These are phyloP conservation scores for Agarophyton chilense DNA, from an alignment of 23 red algal species.

Conservation along the genomic window DNA sequence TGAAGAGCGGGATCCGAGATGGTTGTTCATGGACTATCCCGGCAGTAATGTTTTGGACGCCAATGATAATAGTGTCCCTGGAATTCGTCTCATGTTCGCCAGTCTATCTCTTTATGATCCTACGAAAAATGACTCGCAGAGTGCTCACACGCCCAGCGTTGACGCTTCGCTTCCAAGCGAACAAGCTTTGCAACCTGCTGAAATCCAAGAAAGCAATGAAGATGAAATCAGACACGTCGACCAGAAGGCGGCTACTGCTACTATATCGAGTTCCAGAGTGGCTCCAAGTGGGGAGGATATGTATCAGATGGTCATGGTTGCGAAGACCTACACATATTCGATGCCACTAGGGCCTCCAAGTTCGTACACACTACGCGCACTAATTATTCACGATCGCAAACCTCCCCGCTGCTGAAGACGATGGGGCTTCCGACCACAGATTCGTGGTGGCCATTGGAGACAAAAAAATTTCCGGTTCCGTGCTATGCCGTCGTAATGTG, in stretches of 20 bases:
- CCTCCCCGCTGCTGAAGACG: slow-evolving; percentile 79
- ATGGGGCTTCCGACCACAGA: slow-evolving; percentile 76
- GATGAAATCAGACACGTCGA: slow-evolving; percentile 25
- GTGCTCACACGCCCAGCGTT: neutral
- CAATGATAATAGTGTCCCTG: slow-evolving; percentile 70
- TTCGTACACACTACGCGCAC: slow-evolving; percentile 68
- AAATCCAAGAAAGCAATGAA: neutral
- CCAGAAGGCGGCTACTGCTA: neutral
- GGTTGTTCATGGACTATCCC: slow-evolving; percentile 92
- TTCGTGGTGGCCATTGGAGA: slow-evolving; percentile 81
- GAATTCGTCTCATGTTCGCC: slow-evolving; percentile 51
- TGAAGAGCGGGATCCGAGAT: too few species aligned
- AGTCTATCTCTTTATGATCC: slow-evolving; percentile 62
- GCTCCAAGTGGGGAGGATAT: neutral
- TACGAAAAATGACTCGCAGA: slow-evolving; percentile 15
- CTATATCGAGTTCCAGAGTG: too few species aligned
- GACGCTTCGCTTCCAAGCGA: too few species aligned
- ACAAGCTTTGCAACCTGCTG: neutral
- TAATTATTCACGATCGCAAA: slow-evolving; percentile 72
- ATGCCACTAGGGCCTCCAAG: slow-evolving; percentile 55
- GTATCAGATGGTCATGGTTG: neutral
- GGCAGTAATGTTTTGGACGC: slow-evolving; percentile 62
- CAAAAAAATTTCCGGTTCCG: slow-evolving; percentile 28
- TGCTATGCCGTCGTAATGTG: slow-evolving; percentile 64
- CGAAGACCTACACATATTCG: slow-evolving; percentile 53